These are phyloP conservation scores for Jatropha multifida DNA, from an alignment of 441 rosid genomes.

Conservation along the genomic window DNA sequence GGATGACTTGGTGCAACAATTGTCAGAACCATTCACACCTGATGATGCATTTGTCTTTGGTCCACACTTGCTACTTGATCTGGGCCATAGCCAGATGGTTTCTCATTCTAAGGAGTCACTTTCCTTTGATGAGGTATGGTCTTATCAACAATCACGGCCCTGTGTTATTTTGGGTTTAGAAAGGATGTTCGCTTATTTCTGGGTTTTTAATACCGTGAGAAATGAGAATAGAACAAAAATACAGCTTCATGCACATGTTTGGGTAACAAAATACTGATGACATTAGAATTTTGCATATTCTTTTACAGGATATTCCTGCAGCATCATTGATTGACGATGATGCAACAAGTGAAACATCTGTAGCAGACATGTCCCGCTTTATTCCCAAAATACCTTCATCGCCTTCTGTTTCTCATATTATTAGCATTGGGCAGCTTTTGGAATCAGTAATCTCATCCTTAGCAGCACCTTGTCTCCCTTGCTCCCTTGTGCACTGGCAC, in stretches of 20 bases:
- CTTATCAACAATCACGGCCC: not conserved
- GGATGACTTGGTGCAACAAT: conserved; percentile 59
- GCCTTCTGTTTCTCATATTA: conserved; percentile 61
- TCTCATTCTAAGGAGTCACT: conserved; percentile 68
- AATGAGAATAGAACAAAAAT: not conserved
- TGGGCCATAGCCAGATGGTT: conserved; percentile 46
- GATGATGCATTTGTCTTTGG: conserved; percentile 86
- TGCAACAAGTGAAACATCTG: conserved; percentile 71
- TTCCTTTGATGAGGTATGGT: conserved; percentile 81
- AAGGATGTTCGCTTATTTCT: not conserved
- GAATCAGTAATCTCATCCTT: conserved; percentile 59
- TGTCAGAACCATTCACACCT: conserved; percentile 76
- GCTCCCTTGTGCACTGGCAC: not conserved
- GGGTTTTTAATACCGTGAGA: not conserved
- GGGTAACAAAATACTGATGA: not conserved
- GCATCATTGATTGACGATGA: conserved; percentile 64
- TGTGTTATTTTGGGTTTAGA: conserved; percentile 1
- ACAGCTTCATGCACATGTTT: conserved; percentile 5
- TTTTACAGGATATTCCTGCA: conserved; percentile 58
- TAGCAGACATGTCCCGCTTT: conserved; percentile 31
- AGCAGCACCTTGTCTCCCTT: not conserved
- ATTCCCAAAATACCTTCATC: conserved; percentile 34
- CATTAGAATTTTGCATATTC: not conserved
- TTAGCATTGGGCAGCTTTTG: conserved; percentile 88
- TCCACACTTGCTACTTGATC: conserved; percentile 43